Conservation (phyloP, 805 yeast species). For the Wickerhamiella galacta region DNA sequence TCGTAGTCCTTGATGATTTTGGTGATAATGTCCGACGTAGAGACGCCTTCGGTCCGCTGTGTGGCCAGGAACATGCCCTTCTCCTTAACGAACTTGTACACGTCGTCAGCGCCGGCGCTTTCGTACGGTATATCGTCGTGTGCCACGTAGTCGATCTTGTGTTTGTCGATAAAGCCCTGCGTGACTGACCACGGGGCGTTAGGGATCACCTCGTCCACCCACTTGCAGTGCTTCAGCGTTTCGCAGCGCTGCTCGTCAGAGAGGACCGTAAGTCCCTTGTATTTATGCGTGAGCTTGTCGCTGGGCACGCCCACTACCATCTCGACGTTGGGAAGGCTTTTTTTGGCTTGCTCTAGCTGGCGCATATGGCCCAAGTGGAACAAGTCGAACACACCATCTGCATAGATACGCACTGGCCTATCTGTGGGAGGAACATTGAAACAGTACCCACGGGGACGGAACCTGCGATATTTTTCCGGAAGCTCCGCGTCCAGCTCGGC, state of each 20-base stretch:
- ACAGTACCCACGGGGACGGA: conserved; percentile 61
- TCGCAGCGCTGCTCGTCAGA: conserved; percentile 79
- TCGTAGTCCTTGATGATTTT: conserved; percentile 91
- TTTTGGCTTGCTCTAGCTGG: conserved; percentile 92
- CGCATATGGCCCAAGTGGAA: conserved; percentile 97
- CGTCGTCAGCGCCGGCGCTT: conserved; percentile 75
- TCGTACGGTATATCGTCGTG: conserved; percentile 96
- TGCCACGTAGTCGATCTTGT: conserved; percentile 87
- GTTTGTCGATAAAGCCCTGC: conserved; percentile 58
- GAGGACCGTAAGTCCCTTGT: conserved; percentile 86
- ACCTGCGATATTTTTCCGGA: conserved; percentile 56
- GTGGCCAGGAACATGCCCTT: conserved; percentile 84
- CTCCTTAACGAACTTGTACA: conserved; percentile 81
- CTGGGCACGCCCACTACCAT: conserved; percentile 86
- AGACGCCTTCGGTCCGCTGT: conserved; percentile 91
- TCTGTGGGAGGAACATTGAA: conserved; percentile 73
- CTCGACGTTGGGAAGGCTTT: conserved; percentile 67
- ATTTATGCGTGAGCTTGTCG: conserved; percentile 76
- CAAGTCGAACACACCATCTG: conserved; percentile 94
- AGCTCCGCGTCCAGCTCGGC: conserved; percentile 42
- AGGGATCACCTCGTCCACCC: conserved; percentile 96
- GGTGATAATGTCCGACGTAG: conserved; percentile 91
- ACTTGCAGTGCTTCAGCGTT: conserved; percentile 78
- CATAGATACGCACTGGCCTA: conserved; percentile 84
- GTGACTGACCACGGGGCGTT: conserved; percentile 94